phyloP scores from a whole-genome alignment of 805 yeast species.

The Hanseniaspora singularis region DNA sequence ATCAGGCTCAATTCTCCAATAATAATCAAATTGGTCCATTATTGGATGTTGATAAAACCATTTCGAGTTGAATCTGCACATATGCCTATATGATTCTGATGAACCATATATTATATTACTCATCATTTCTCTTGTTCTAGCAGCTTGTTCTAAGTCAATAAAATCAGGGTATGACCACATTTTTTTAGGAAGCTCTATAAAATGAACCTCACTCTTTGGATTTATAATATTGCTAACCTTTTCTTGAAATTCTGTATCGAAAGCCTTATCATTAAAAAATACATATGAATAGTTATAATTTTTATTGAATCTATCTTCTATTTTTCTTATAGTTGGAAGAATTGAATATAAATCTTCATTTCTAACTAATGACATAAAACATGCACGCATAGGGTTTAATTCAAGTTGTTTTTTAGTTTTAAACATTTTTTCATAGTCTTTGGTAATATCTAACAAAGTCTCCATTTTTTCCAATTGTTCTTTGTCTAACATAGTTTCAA shows the following conservation, averaged over 20 bases:
- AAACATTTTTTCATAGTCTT: conserved; percentile 10
- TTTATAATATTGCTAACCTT: conserved; percentile 43
- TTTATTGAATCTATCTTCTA: conserved; percentile 71
- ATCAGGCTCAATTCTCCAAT: conserved; percentile 90
- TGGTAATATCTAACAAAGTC: conserved; percentile 6
- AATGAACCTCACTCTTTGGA: conserved; percentile 47
- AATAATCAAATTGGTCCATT: conserved; percentile 61
- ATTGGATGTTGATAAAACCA: conserved; percentile 65
- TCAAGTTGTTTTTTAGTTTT: conserved; percentile 4
- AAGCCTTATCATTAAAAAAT: conserved; percentile 70
- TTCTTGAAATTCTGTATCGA: conserved; percentile 55
- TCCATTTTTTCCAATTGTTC: background rate
- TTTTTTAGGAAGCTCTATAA: conserved; percentile 59
- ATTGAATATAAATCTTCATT: conserved; percentile 51
- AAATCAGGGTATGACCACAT: conserved; percentile 82
- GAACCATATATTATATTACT: conserved; percentile 61
- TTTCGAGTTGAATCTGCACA: conserved; percentile 84
- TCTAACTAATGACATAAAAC: conserved; percentile 51
- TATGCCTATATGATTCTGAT: conserved; percentile 66
- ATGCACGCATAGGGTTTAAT: conserved; percentile 25
- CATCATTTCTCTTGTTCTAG: conserved; percentile 48
- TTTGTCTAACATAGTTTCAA: background rate
- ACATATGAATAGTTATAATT: conserved; percentile 83
- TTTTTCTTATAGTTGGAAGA: conserved; percentile 48
- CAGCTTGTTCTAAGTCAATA: conserved; percentile 66